Percentiles rank a stretch among this genome's conserved stretches.
These are phyloP conservation scores for Fusarium subglutinans DNA, from an alignment of 2,329 filamentous ascomycete species.

Conservation along the genomic window DNA sequence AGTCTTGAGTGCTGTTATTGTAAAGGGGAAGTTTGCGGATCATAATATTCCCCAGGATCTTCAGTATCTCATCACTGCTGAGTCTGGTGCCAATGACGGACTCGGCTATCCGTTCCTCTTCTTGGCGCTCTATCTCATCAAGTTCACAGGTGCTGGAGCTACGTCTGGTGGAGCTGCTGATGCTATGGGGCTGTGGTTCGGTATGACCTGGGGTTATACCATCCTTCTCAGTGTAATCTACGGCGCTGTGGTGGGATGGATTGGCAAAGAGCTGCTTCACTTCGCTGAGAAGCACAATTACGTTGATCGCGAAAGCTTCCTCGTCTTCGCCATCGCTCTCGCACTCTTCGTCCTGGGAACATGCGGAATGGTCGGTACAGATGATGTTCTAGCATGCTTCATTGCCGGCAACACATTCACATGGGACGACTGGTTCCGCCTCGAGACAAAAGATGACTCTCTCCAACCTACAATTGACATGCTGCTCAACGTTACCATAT, in stretches of 20 bases:
- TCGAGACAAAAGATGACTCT: slow-evolving; percentile 88
- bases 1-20: slow-evolving; percentile 86
- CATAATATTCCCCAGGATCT: slow-evolving; percentile 85
- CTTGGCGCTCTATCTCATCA: slow-evolving; percentile 83
- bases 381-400: slow-evolving; percentile 92
- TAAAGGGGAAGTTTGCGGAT: slow-evolving; percentile 93
- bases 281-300: slow-evolving; percentile 84
- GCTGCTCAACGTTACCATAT: slow-evolving; percentile 88
- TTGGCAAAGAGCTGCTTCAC: slow-evolving; percentile 83
- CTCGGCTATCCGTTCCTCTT: slow-evolving; percentile 90
- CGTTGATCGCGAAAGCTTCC: slow-evolving; percentile 86
- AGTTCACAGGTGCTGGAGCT: slow-evolving; percentile 67
- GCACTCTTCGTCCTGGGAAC: slow-evolving; percentile 89
- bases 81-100: slow-evolving; percentile 90
- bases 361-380: slow-evolving; percentile 85
- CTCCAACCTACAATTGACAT: slow-evolving; percentile 96
- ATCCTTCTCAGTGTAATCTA: slow-evolving; percentile 83
- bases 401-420: slow-evolving; percentile 91
- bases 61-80: slow-evolving; percentile 82
- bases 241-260: slow-evolving; percentile 79
- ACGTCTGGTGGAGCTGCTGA: slow-evolving; percentile 67
- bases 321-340: slow-evolving; percentile 85
- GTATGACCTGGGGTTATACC: slow-evolving; percentile 84
- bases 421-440: slow-evolving; percentile 93
- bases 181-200: slow-evolving; percentile 84